Evolutionary conservation across 1,284 basidiomycete genomes (phyloP).

Genomic region (Ceraceosorus guamensis): DNA sequence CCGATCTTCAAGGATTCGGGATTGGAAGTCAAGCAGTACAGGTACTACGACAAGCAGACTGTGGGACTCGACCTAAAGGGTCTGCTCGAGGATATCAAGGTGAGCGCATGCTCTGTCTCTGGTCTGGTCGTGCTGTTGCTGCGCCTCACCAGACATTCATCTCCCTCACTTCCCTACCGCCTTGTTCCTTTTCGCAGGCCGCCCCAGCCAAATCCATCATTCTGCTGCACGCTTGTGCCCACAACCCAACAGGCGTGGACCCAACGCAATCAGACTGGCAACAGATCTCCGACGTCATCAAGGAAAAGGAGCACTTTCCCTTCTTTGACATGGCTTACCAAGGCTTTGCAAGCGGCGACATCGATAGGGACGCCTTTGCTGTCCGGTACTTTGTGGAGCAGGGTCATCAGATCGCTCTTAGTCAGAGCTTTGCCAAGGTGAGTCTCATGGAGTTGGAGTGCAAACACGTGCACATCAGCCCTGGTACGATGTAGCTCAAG

Average conservation of each 20-base stretch:
- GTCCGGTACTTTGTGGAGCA: constrained; percentile 50
- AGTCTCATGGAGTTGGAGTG: not conserved
- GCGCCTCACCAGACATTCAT: too few species aligned
- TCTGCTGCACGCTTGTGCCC: constrained; percentile 55
- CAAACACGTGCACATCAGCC: not conserved
- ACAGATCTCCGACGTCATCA: constrained; percentile 43
- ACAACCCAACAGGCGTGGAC: constrained; percentile 53
- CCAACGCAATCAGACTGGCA: constrained; percentile 47
- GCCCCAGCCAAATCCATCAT: constrained; percentile 54
- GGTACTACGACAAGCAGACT: constrained; percentile 52
- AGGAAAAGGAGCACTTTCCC: constrained; percentile 76
- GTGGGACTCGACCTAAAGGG: constrained; percentile 48
- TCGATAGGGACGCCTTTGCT: constrained; percentile 45
- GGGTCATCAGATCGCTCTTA: constrained; percentile 41
- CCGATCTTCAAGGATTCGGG: constrained; percentile 70
- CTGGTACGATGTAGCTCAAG: too few species aligned
- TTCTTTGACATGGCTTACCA: constrained; percentile 90
- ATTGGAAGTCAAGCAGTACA: constrained; percentile 82
- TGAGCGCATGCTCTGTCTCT: not conserved
- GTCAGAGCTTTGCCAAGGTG: constrained; percentile 43
- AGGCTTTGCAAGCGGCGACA: constrained; percentile 47
- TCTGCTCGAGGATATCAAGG: constrained; percentile 43
- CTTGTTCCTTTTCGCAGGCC: constrained; percentile 41
- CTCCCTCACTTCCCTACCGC: constrained; percentile 13
- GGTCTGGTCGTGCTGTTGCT: not conserved